A percentile compares a stretch with the other conserved stretches of the same genome.
These are phyloP conservation scores for Starmerella roubikii DNA, from an alignment of 805 yeast species.

Conservation along the genomic window DNA sequence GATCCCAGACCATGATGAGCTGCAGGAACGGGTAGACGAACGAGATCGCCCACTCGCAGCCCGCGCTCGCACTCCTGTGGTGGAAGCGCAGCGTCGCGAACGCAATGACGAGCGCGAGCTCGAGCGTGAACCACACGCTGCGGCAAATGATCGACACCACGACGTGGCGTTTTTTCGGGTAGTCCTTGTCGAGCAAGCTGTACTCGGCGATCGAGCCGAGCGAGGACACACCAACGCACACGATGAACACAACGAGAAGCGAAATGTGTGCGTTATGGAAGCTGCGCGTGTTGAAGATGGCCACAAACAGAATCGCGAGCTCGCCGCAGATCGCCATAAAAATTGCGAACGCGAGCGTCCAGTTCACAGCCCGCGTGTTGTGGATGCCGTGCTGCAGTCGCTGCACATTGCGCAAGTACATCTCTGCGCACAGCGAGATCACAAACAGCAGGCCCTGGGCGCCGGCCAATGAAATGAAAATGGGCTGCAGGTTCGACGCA, in stretches of 20 bases:
- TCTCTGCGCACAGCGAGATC: conserved; percentile 50
- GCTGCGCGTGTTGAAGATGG: conserved; percentile 53
- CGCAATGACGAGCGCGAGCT: conserved; percentile 53
- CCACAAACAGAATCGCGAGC: conserved; percentile 57
- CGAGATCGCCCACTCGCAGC: conserved; percentile 73
- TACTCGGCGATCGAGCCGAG: conserved; percentile 36
- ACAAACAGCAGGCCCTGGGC: conserved; percentile 66
- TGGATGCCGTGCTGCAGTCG: conserved; percentile 35
- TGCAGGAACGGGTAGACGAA: conserved; percentile 69
- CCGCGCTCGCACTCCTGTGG: conserved; percentile 38
- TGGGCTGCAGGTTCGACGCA: conserved; percentile 62
- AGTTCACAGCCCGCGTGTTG: conserved; percentile 16
- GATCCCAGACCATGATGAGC: conserved; percentile 51
- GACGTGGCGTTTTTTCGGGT: conserved; percentile 25
- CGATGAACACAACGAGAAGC: conserved; percentile 63
- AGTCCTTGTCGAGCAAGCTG: conserved; percentile 35
- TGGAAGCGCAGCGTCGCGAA: conserved; percentile 32
- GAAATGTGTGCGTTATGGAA: conserved; percentile 40
- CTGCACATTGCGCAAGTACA: conserved; percentile 42
- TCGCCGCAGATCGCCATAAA: conserved; percentile 44
- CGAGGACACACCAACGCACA: conserved; percentile 45
- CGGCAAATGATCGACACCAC: conserved; percentile 37
- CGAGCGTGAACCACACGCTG: conserved; percentile 49
- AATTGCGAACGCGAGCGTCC: conserved; percentile 32
- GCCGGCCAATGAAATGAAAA: conserved; percentile 68